These are phyloP conservation scores for Cryptomeria japonica DNA, from an alignment of 75 land plant species.

Conservation along the genomic window DNA sequence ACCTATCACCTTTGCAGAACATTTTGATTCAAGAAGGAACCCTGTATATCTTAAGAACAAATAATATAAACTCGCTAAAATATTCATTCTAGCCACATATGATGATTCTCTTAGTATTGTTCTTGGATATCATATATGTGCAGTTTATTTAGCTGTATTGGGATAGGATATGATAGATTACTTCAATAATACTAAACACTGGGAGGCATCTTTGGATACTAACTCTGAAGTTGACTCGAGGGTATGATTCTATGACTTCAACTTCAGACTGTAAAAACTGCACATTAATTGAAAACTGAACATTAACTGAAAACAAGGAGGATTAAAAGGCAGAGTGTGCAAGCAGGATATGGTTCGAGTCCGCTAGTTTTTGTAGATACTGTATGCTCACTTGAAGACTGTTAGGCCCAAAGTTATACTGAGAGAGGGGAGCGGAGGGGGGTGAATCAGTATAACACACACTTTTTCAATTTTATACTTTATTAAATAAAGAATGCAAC, in stretches of 20 bases:
- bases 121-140: background rate
- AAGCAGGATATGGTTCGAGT: too few relatives aligned
- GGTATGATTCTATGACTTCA: background rate
- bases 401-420: too few relatives aligned
- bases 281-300: too few relatives aligned
- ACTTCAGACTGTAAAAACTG: too few relatives aligned
- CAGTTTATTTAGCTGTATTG: background rate
- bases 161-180: background rate
- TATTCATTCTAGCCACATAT: background rate
- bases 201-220: background rate
- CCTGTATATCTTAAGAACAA: background rate
- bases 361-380: too few relatives aligned
- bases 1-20: background rate
- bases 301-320: too few relatives aligned
- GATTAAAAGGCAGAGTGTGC: too few relatives aligned
- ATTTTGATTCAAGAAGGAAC: background rate
- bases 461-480: too few relatives aligned
- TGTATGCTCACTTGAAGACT: too few relatives aligned
- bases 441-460: too few relatives aligned
- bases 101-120: background rate
- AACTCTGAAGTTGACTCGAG: background rate
- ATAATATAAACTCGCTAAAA: background rate
- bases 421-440: too few relatives aligned
- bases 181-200: background rate
- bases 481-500: too few relatives aligned